A percentile compares a stretch with the other conserved stretches of the same genome.
phyloP scores from a whole-genome alignment of 768 basidiomycete species.

The Lactifluus volemus region DNA sequence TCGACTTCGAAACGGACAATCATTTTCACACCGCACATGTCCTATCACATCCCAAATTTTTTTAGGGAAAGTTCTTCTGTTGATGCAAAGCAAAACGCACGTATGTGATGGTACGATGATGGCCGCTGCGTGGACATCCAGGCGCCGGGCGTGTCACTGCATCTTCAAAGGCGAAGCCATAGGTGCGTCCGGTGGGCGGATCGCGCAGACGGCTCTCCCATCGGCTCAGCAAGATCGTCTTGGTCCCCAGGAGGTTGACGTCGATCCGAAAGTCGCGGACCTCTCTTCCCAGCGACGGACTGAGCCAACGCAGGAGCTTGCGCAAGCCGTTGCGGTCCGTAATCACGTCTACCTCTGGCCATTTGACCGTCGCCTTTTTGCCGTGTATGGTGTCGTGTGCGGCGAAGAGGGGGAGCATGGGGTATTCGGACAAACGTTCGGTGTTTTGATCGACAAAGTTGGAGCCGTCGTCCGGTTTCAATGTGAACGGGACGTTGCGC shows the following conservation, averaged over 20 bases:
- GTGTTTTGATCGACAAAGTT: conserved; percentile 52
- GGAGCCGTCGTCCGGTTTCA: conserved; percentile 44
- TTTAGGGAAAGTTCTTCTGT: not conserved
- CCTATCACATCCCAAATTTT: conserved; percentile 28
- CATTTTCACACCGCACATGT: conserved; percentile 48
- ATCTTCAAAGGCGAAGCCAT: conserved; percentile 55
- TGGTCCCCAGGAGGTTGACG: conserved; percentile 46
- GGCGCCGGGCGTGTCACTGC: conserved; percentile 39
- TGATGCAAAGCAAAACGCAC: conserved; percentile 31
- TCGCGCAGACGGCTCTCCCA: conserved; percentile 38
- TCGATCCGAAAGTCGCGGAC: conserved; percentile 61
- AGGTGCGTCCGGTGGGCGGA: conserved; percentile 30
- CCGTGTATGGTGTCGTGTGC: conserved; percentile 38
- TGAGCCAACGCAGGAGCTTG: conserved; percentile 54
- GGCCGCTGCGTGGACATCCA: conserved; percentile 45
- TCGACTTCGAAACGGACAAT: conserved; percentile 54
- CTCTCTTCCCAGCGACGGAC: conserved; percentile 21
- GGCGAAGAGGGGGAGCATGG: conserved; percentile 48
- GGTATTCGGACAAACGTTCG: conserved; percentile 30
- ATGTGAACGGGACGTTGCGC: conserved; percentile 38
- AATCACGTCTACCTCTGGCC: conserved; percentile 36
- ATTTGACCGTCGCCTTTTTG: conserved; percentile 26
- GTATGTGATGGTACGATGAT: conserved; percentile 56
- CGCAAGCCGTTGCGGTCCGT: conserved; percentile 61
- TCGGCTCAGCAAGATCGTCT: conserved; percentile 54